A percentile compares a stretch with the other conserved stretches of the same genome.
phyloP scores from a whole-genome alignment of 805 yeast genomes.

The Candida incommunis region DNA sequence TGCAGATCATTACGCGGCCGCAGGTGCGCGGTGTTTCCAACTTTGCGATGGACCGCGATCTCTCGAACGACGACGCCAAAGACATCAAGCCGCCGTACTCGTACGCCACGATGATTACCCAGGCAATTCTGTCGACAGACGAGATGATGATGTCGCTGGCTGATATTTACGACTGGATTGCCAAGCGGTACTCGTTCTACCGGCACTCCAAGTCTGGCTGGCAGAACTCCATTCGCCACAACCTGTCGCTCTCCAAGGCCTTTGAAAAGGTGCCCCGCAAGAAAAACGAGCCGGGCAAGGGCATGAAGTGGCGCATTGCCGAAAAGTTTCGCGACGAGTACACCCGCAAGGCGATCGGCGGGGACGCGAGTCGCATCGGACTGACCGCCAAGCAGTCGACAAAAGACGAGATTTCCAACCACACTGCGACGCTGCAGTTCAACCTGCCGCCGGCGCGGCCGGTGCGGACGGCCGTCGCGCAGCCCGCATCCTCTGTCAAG shows the following conservation, averaged over 20 bases:
- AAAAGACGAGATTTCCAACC: constrained; percentile 1
- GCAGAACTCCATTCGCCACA: constrained; percentile 97
- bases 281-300: constrained; percentile 95
- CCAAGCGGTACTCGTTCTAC: constrained; percentile 79
- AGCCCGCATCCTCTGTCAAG: neutral
- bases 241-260: constrained; percentile 86
- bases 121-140: constrained; percentile 77
- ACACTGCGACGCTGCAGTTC: neutral
- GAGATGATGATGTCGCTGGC: constrained; percentile 83
- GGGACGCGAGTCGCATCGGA: constrained; percentile 22
- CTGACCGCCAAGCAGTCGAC: constrained; percentile 9
- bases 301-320: constrained; percentile 97
- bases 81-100: constrained; percentile 95
- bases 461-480: constrained; percentile 5
- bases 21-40: constrained; percentile 23
- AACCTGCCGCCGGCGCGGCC: constrained; percentile 2
- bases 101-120: constrained; percentile 97
- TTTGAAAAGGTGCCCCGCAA: constrained; percentile 94
- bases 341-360: constrained; percentile 62
- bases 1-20: constrained; percentile 27
- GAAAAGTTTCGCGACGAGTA: constrained; percentile 76
- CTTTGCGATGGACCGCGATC: constrained; percentile 22
- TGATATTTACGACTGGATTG: constrained; percentile 86
- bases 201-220: constrained; percentile 89
- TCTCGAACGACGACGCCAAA: constrained; percentile 80